These are phyloP conservation scores for Blastobotrys persicus DNA, from an alignment of 1,139 yeast species.

Conservation along the genomic window DNA sequence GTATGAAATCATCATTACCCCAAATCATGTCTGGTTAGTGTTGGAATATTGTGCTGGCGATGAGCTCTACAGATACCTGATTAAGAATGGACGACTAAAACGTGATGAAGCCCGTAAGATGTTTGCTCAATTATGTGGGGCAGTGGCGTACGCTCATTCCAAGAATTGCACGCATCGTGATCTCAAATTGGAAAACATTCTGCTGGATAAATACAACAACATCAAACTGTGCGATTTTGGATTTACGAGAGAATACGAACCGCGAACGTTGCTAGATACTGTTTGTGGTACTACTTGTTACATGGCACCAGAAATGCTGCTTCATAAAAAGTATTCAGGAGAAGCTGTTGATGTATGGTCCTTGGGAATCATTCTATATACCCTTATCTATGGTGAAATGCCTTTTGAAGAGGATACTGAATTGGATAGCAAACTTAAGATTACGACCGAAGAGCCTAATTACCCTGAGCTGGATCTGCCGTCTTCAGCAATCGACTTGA, in stretches of 20 bases:
- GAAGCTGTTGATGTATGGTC: constrained; percentile 88
- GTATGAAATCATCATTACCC: constrained; percentile 83
- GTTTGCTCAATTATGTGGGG: constrained; percentile 77
- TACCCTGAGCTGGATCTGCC: constrained; percentile 46
- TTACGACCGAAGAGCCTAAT: constrained; percentile 63
- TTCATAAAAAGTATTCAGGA: constrained; percentile 71
- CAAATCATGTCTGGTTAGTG: constrained; percentile 78
- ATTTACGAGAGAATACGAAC: constrained; percentile 76
- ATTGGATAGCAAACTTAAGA: constrained; percentile 54
- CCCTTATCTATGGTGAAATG: constrained; percentile 81
- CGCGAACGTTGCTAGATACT: constrained; percentile 63
- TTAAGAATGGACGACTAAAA: constrained; percentile 47
- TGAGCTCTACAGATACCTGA: constrained; percentile 74
- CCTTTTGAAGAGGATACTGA: constrained; percentile 88
- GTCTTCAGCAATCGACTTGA: constrained; percentile 48
- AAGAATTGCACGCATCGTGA: constrained; percentile 87
- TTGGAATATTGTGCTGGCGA: constrained; percentile 89
- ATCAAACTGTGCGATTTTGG: constrained; percentile 91
- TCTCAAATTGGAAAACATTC: constrained; percentile 78
- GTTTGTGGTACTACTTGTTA: constrained; percentile 93
- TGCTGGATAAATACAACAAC: constrained; percentile 65
- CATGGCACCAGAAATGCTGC: constrained; percentile 91
- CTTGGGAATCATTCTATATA: constrained; percentile 86
- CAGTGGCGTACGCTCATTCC: constrained; percentile 81
- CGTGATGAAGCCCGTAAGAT: constrained; percentile 54